Conservation (phyloP, 2,329 filamentous ascomycete species). For the Fusarium burgessii region DNA sequence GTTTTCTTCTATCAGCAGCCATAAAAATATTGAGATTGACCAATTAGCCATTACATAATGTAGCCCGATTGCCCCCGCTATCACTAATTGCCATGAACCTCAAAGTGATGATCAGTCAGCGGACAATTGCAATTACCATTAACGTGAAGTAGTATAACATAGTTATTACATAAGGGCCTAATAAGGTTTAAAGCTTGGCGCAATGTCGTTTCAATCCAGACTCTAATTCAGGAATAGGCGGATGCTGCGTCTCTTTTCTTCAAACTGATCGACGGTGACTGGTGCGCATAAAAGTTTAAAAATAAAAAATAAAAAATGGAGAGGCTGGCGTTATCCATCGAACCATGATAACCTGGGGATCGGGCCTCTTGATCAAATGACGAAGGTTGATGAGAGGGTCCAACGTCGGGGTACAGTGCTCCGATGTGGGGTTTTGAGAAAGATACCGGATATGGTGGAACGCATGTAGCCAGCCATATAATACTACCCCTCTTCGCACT, state of each 20-base stretch:
- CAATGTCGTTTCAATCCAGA: neutral
- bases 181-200: neutral
- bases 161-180: neutral
- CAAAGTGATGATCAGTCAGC: neutral
- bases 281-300: constrained; percentile 13
- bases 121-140: neutral
- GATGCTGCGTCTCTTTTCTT: too few species aligned
- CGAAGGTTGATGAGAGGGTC: neutral
- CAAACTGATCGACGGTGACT: neutral
- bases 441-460: neutral
- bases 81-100: neutral
- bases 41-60: neutral
- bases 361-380: neutral
- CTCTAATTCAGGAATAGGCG: neutral
- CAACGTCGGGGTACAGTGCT: constrained; percentile 15
- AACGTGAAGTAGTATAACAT: neutral
- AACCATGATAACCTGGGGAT: neutral
- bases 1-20: neutral
- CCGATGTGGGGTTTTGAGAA: constrained; percentile 25
- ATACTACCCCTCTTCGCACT: constrained; percentile 17
- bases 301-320: constrained; percentile 1
- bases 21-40: neutral
- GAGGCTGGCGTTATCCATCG: neutral
- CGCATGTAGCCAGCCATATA: neutral
- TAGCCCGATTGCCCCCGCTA: neutral